Base-by-base conservation (phyloP, 345 rosid species). In the Kandelia obovata region DNA sequence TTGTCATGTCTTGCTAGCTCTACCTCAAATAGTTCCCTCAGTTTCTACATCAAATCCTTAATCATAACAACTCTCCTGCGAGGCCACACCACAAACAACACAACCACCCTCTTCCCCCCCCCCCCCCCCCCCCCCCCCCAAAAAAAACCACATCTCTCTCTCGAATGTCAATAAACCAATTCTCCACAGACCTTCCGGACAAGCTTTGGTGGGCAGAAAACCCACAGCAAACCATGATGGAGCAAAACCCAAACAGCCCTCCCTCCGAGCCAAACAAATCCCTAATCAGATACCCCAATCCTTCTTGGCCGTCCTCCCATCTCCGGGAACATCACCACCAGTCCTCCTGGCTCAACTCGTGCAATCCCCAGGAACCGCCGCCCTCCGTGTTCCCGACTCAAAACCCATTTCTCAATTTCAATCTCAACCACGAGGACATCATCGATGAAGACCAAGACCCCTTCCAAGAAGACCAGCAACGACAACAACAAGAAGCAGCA, bases 161-260 rank as follows among this genome's bases (percentile, higher is more conserved):
- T 53, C 57, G 46, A 53, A 82, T 85, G 90, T 78, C 88, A 73
- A 75, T 82, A 58, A 82, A 82, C 77, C 88, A 82, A 31, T 77
- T 81, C 77, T 70, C 88, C 32, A 58, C 71, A 58, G 89, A 83
- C 69, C 64, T 76, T 32, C 77, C 70, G 64, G 76, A 75, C 76
- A 58, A 80, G n/a, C 63, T 82, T 58, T 73, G 82, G 82, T 77
- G 85, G 81, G 70, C 77, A 20, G 85, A 77, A 15, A 73, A 53
- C 28, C 73, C 68, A 16, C 83, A 58, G 4, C 62, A 47, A 62
- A 17, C 62, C 27, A 30, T 58, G 57, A 81, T 59, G 62, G 74
- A 62, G 31, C 71, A 70, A 21, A 37, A 49, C 70, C 55, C 70
- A 58, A 64, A 25, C 57, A 43, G 53, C n/a, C 28, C 46, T 56